phyloP scores from a whole-genome alignment of 2,329 filamentous ascomycete species.

The Penicillium sumatraense region DNA sequence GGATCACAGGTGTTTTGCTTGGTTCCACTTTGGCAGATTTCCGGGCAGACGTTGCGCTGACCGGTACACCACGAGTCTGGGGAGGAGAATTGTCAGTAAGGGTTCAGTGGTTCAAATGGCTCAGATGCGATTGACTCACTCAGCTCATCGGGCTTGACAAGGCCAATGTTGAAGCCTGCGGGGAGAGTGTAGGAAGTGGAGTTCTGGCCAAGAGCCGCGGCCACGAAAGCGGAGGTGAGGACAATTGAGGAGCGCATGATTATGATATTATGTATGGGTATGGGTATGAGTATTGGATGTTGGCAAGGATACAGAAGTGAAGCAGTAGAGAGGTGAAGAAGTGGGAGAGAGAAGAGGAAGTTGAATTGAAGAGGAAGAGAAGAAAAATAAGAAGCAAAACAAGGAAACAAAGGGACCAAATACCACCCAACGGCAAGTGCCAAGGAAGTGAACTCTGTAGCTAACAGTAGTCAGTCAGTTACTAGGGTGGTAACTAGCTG shows the following conservation, averaged over 20 bases:
- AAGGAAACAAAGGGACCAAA: slow-evolving; percentile 7
- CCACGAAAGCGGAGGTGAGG: slow-evolving; percentile 52
- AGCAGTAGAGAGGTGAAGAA: too few species aligned
- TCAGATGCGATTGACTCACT: slow-evolving; percentile 23
- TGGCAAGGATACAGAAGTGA: not conserved
- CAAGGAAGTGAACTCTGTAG: not conserved
- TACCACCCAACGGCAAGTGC: slow-evolving; percentile 2
- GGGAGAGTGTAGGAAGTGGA: slow-evolving; percentile 48
- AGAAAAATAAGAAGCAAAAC: not conserved
- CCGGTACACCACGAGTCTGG: slow-evolving; percentile 62
- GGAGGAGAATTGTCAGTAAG: not conserved
- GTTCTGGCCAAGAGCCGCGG: slow-evolving; percentile 42
- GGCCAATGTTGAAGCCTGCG: slow-evolving; percentile 47
- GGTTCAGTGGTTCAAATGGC: not conserved
- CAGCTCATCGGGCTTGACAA: slow-evolving; percentile 42
- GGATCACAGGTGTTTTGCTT: slow-evolving; percentile 59
- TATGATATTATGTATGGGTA: slow-evolving; percentile 17
- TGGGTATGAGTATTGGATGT: slow-evolving; percentile 5
- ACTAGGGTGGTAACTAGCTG: not conserved
- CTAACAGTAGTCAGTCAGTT: too few species aligned
- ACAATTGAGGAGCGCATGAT: slow-evolving; percentile 56
- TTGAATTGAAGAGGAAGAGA: not conserved
- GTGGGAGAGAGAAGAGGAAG: not conserved
- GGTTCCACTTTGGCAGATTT: slow-evolving; percentile 60
- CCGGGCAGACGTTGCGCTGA: slow-evolving; percentile 63